A percentile compares a stretch with the other conserved stretches of the same genome.
Conservation (phyloP, 352 stramenopile genomes). For the Phytophthora citrophthora region DNA sequence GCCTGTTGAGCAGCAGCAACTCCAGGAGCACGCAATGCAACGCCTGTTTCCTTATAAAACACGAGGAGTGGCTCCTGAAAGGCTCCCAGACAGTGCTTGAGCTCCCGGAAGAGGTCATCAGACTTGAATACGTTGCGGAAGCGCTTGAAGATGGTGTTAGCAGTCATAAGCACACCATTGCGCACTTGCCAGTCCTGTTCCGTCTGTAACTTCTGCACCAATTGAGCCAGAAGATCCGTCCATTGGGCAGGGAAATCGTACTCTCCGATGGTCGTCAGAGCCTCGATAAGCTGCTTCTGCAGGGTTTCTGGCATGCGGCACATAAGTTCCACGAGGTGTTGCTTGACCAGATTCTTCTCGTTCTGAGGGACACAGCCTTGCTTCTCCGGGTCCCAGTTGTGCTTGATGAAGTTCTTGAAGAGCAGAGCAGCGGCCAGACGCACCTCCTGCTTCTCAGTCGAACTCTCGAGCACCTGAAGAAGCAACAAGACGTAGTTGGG, state of each 20-base stretch:
- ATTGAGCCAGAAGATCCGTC: conserved; percentile 93
- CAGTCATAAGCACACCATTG: conserved; percentile 96
- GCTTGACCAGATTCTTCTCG: conserved; percentile 96
- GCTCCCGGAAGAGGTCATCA: conserved; percentile 94
- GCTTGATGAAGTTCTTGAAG: conserved; percentile 99
- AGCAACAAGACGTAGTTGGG: conserved; percentile 77
- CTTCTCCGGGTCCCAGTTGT: conserved; percentile 95
- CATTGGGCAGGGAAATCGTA: conserved; percentile 98
- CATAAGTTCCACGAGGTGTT: conserved; percentile 99
- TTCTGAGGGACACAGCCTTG: conserved; percentile 65
- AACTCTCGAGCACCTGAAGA: conserved; percentile 77
- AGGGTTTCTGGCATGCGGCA: conserved; percentile 93
- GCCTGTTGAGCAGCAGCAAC: conserved; percentile 54
- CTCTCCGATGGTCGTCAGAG: conserved; percentile 96
- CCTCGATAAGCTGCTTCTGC: conserved; percentile 96
- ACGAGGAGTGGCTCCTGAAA: conserved; percentile 89
- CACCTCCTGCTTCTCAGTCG: conserved; percentile 63
- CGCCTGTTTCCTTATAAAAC: conserved; percentile 81
- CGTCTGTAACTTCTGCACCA: conserved; percentile 94
- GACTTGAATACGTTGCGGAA: conserved; percentile 96
- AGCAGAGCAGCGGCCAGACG: conserved; percentile 76
- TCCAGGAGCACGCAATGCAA: conserved; percentile 49
- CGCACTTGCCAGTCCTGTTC: conserved; percentile 92
- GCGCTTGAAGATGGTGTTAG: conserved; percentile 99
- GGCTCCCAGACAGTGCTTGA: conserved; percentile 95